Evolutionary conservation across 352 stramenopile species (phyloP).

Genomic region (Pythium aquatile): DNA sequence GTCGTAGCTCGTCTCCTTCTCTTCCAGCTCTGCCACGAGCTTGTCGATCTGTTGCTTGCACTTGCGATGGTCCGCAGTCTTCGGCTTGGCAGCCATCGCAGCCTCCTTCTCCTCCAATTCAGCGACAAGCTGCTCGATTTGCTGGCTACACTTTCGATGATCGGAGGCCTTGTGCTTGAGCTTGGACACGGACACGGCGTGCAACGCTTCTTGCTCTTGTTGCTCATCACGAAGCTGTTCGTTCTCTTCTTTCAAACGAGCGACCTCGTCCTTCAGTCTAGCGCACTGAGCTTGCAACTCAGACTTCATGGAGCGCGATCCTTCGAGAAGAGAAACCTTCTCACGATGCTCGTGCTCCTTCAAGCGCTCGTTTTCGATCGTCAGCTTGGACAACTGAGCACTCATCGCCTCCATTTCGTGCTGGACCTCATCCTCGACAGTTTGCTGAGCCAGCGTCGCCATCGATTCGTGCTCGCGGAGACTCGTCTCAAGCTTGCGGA

Average conservation of each 20-base stretch:
- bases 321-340: slow-evolving; percentile 21
- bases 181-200: slow-evolving; percentile 15
- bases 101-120: slow-evolving; percentile 1
- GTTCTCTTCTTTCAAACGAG: not conserved
- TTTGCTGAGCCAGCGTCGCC: slow-evolving; percentile 34
- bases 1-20: slow-evolving; percentile 54
- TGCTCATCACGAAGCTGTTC: slow-evolving; percentile 41
- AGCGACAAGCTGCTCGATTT: slow-evolving; percentile 29
- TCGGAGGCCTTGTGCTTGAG: slow-evolving; percentile 52
- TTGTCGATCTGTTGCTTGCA: slow-evolving; percentile 39
- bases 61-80: slow-evolving; percentile 19
- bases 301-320: slow-evolving; percentile 16
- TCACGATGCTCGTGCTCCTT: slow-evolving; percentile 28
- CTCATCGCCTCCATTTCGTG: slow-evolving; percentile 42
- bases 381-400: slow-evolving; percentile 48
- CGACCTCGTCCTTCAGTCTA: slow-evolving; percentile 45
- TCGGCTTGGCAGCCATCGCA: slow-evolving; percentile 25
- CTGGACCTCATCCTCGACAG: slow-evolving; percentile 42
- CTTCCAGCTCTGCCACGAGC: slow-evolving; percentile 42
- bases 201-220: slow-evolving; percentile 18
- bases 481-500: slow-evolving; percentile 16
- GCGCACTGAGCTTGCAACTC: slow-evolving; percentile 38
- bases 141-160: slow-evolving; percentile 23
- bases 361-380: slow-evolving; percentile 51
- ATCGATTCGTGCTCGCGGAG: slow-evolving; percentile 15